Evolutionary conservation across 805 yeast genomes (phyloP), one percentile per base, ranked within the genome.

Genomic region (Starmerella scarabaei): DNA sequence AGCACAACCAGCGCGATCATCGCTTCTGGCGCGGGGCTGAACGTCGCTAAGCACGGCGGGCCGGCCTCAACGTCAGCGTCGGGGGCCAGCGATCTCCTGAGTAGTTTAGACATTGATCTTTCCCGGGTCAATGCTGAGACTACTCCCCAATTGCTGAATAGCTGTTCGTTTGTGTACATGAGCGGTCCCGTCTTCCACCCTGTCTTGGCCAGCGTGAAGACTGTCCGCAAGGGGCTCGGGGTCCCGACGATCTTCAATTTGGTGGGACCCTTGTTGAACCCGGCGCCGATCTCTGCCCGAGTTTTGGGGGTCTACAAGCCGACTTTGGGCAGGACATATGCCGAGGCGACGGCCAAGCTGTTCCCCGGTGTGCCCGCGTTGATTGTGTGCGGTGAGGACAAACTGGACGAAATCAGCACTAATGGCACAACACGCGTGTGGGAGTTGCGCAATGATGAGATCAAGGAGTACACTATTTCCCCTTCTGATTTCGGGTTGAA

Each of bases 141-240:
- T 1, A 76, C 83, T 1, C 80, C 85, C 2, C 60, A 61, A 4
- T 68, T 77, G 29, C 66, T 50, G 56, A 71, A 19, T 55, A 66
- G 36, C 57, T 68, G 53, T 38, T 59, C 37, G 56, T 80, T 73
- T 52, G 78, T 73, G 62, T 91, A 73, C 55, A 65, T 91, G 18
- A 80, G 82, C 56, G 98, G 98, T 1, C 97, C 97, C 4, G 77
- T 84, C 33, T 91, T 86, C 67, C 97, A 91, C 58, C 80, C 80
- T 11, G 93, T 88, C 4, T 81, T 91, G 93, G 82, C 74, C 31
- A 67, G 69, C 39, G 91, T 88, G 7, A 93, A 86, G 1, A 66
- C 69, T 16, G 62, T 91, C n/a, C 69, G 99, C 53, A 70, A 78
- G 33, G 65, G 73, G 21, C 59, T 91, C 42, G 95, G 94, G 1